Base-by-base conservation (phyloP, 768 basidiomycete species). In the Boletus pseudopeckii region DNA sequence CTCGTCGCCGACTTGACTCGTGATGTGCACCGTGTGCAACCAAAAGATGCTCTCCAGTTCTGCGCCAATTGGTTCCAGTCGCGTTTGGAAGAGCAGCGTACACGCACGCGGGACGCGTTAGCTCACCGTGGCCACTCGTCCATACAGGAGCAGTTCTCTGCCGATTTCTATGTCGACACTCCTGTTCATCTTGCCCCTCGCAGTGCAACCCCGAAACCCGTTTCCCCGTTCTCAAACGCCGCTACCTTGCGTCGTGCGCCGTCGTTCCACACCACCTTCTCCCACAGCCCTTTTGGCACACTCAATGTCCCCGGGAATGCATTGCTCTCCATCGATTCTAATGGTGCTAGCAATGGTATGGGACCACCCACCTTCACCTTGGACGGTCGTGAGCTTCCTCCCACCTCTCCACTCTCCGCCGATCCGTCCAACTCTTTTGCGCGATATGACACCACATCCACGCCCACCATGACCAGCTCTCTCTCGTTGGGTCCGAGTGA, bases 61-160 rank as follows among this genome's bases (percentile, higher is more conserved):
- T 91, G 88, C 64, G 85, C 95, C 44, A 92, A 86, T 64, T 98
- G 94, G 94, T 98, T 98, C 73, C 90, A 94, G 68, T 79, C 81
- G 56, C 83, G 90, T 51, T 77, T 95, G 46, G 88, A 92, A 59
- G 89, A 92, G 65, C 92, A 95, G 65, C 80, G 92, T 52, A 78
- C 82, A 41, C 81, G 86, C 57, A 83, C 81, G 22, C 80, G 91
- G 59, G 84, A 90, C 74, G 70, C 80, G 63, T 58, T 68, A 9
- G 69, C 80, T 2, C 80, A 78, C 46, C 80, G 80, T 45, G 70
- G 77, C 38, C 71, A 74, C 51, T 77, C 83, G 9, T 70, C 79
- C 22, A 74, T 77, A 32, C 71, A 76, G 38, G 78, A 80, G 5
- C 72, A 80, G 38, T 70, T 86, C 48, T 82, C 86, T 30, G 62